A percentile compares a stretch with the other conserved stretches of the same genome.
Evolutionary conservation across 257 asterid genomes (phyloP).

Genomic region (Gardenia jasminoides): DNA sequence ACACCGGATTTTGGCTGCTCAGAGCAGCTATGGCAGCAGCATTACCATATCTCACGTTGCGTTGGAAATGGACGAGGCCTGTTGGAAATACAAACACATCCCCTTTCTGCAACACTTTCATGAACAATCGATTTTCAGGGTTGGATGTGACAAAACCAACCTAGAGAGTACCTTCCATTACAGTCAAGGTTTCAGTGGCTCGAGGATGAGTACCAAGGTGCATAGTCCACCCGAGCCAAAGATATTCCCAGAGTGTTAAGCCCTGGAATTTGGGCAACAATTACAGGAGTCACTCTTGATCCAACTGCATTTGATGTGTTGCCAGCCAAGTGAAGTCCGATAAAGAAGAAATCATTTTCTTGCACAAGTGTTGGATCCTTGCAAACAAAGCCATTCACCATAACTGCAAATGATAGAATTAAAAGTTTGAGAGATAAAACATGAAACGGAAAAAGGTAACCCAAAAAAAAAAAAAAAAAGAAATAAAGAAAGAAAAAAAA

Average conservation of each 20-base stretch:
- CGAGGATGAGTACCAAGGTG: conserved; percentile 12
- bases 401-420: neutral
- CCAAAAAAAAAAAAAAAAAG: neutral
- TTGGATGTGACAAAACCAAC: conserved; percentile 4
- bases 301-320: too few species aligned
- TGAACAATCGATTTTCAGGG: conserved; percentile 4
- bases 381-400: too few species aligned
- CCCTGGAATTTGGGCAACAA: conserved; percentile 2
- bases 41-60: conserved; percentile 1
- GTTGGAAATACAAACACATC: conserved; percentile 17
- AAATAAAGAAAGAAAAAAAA: too few species aligned
- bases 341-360: too few species aligned
- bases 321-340: too few species aligned
- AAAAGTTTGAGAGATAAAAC: neutral
- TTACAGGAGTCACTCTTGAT: neutral
- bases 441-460: neutral
- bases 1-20: neutral
- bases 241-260: conserved; percentile 17
- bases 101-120: neutral
- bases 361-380: too few species aligned
- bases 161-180: neutral
- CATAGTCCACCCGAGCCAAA: conserved; percentile 5
- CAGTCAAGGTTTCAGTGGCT: conserved; percentile 5
- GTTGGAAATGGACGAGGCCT: conserved; percentile 20
- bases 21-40: conserved; percentile 6